phyloP scores from a whole-genome alignment of 2,329 filamentous ascomycete species.

The Colletotrichum viniferum region DNA sequence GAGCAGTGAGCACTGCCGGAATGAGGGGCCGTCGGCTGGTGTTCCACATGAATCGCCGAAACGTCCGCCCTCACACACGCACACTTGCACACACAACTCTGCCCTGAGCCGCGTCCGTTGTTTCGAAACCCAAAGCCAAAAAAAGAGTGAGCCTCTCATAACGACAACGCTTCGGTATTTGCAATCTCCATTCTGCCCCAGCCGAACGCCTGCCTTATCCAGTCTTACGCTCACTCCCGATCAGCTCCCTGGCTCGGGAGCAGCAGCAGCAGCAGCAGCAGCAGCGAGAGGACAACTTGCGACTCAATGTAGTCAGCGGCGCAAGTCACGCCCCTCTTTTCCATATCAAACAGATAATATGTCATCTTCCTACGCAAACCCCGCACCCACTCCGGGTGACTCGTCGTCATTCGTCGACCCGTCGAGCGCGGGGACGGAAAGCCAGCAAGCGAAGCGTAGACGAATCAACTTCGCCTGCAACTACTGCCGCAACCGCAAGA shows the following conservation, averaged over 20 bases:
- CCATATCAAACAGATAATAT: neutral
- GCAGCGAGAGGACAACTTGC: neutral
- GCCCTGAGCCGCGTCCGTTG: neutral
- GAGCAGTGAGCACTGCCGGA: neutral
- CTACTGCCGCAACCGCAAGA: slow-evolving; percentile 32
- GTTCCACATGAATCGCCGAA: neutral
- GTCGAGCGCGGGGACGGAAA: neutral
- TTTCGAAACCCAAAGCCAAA: neutral
- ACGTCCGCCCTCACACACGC: neutral
- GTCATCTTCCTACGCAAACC: neutral
- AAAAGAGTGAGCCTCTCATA: neutral
- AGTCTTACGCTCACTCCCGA: neutral
- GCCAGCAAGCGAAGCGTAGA: neutral
- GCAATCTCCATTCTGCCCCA: neutral
- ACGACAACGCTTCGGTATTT: slow-evolving; percentile 3
- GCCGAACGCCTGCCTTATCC: neutral
- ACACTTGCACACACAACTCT: neutral
- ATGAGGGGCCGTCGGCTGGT: slow-evolving; percentile 2
- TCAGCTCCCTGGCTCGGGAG: neutral
- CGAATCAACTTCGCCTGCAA: slow-evolving; percentile 27
- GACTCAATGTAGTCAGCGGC: neutral
- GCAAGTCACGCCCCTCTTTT: neutral
- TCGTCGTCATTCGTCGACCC: neutral
- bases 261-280: neutral
- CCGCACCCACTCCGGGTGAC: neutral